Conservation (phyloP, 192 early-diverging fungal genomes). For the Phlyctochytrium planicorne region DNA sequence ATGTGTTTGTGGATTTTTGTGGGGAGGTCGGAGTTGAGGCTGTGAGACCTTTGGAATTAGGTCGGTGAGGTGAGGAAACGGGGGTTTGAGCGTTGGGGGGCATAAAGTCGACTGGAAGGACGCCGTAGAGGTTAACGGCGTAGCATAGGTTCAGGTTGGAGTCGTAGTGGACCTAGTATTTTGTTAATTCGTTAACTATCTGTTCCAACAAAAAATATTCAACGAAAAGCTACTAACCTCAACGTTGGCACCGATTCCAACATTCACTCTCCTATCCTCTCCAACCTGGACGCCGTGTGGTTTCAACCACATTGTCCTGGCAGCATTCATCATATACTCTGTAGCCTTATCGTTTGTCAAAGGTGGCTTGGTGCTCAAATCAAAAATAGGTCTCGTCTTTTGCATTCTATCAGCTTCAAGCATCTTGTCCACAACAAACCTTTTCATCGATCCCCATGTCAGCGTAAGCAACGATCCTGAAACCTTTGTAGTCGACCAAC, state of each 20-base stretch:
- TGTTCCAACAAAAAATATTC: background rate
- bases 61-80: constrained; percentile 11
- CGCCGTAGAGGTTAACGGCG: constrained; percentile 41
- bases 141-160: constrained; percentile 32
- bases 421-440: constrained; percentile 21
- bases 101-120: constrained; percentile 47
- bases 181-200: background rate
- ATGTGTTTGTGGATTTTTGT: background rate
- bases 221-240: constrained; percentile 34
- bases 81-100: constrained; percentile 5
- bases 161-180: constrained; percentile 40
- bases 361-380: constrained; percentile 25
- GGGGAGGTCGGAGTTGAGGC: background rate
- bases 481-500: constrained; percentile 59
- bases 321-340: constrained; percentile 32
- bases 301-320: constrained; percentile 39
- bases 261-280: constrained; percentile 44
- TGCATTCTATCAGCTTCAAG: background rate
- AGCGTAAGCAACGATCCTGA: constrained; percentile 52
- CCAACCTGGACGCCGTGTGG: constrained; percentile 50
- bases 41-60: too few relatives aligned
- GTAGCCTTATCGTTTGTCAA: constrained; percentile 41
- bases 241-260: constrained; percentile 32
- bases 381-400: constrained; percentile 29
- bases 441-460: constrained; percentile 39